Evolutionary conservation across 2,329 filamentous ascomycete species (phyloP), one percentile per base, ranked within the genome.

Genomic region (Sclerotiophoma versabilis): DNA sequence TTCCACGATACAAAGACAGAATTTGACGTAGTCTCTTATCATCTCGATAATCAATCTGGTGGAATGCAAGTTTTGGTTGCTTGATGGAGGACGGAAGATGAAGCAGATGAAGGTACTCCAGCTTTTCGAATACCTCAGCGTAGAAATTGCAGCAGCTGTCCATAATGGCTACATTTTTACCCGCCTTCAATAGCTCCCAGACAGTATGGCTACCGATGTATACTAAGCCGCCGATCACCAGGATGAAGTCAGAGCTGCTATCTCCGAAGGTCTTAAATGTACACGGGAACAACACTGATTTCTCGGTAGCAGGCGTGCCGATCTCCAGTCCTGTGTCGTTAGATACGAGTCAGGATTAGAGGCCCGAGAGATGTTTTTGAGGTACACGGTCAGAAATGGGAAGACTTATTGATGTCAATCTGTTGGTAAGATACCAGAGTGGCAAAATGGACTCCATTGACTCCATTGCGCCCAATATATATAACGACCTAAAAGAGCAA

Each of bases 191-290:
- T 6, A 83, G 73, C 59, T 83, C 79, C 0, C 81, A 69, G 0
- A 76, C 74, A 0, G 80, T 82, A 64, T 83, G 80, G 1, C 78
- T 81, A 25, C 81, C 81, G 44, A 83, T 82, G 68, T 78, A 82
- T 15, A 80, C 80, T 11, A 80, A 76, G 8, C 80, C 80, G n/a
- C 30, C 42, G 27, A 27, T 9, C 12, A 34, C 42, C 27, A 45
- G 33, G 17, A 36, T 36, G 15, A 20, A 36, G 14, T 20, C 33
- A 17, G 17, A 6, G 15, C 15, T 14, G 15, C 12, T 15, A 15
- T 36, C 33, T 36, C 14, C 4, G 33, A 14, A 5, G 33, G 33
- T 36, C 33, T 36, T 15, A 10, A n/a, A 12, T 5, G 14, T 12
- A 32, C 14, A 5, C 5, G 29, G 29, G 14, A 32, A 32, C 5